phyloP scores from a whole-genome alignment of 1,139 yeast genomes.

The Geotrichum citri-aurantii region DNA sequence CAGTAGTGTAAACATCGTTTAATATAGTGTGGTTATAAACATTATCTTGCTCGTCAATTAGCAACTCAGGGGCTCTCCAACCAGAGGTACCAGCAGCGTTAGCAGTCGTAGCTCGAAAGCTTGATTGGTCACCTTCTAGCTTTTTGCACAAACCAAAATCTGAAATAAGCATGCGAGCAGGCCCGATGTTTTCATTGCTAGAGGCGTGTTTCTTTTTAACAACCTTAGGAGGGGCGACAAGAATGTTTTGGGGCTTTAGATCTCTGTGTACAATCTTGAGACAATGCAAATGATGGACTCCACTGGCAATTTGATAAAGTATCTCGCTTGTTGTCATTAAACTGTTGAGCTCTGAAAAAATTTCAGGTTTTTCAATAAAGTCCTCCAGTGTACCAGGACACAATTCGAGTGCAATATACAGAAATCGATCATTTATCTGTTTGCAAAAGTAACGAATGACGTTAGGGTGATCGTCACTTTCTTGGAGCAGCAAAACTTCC shows the following conservation, averaged over 20 bases:
- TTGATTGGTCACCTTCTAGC: conserved; percentile 84
- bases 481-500: conserved; percentile 81
- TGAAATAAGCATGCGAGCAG: conserved; percentile 70
- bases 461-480: conserved; percentile 95
- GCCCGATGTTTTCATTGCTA: conserved; percentile 28
- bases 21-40: conserved; percentile 6
- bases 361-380: conserved; percentile 43
- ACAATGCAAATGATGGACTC: conserved; percentile 81
- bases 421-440: conserved; percentile 76
- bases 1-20: conserved; percentile 10
- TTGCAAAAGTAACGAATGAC: conserved; percentile 91
- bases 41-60: conserved; percentile 31
- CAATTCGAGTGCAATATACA: conserved; percentile 87
- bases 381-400: conserved; percentile 89
- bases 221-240: conserved; percentile 67
- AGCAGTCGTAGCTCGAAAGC: conserved; percentile 86
- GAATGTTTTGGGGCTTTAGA: conserved; percentile 89
- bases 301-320: conserved; percentile 72
- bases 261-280: conserved; percentile 93
- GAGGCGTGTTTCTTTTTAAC: conserved; percentile 24
- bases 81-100: conserved; percentile 97
- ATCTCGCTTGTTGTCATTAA: conserved; percentile 49
- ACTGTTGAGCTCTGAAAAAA: conserved; percentile 2
- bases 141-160: conserved; percentile 95
- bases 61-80: conserved; percentile 95